Evolutionary conservation across 208 protist genomes (phyloP).

Genomic region (Lotmaria passim): DNA sequence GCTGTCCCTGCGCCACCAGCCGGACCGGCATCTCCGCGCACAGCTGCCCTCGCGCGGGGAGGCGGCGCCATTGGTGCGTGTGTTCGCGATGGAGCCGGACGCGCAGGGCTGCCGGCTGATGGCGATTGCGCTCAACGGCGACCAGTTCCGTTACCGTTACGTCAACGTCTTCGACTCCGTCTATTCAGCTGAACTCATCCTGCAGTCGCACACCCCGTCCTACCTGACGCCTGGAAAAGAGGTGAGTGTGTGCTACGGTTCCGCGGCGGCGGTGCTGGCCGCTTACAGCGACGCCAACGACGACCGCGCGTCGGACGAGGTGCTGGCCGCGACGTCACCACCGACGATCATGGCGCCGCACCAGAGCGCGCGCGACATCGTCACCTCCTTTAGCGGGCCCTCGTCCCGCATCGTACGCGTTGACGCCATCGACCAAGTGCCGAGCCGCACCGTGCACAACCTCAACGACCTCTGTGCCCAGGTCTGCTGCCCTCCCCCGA

Average conservation of each 20-base stretch:
- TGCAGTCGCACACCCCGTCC: constrained; percentile 61
- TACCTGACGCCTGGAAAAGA: constrained; percentile 49
- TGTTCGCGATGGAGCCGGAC: constrained; percentile 77
- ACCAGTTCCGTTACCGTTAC: constrained; percentile 87
- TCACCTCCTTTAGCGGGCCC: constrained; percentile 59
- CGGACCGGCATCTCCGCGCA: constrained; percentile 29
- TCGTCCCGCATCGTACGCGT: constrained; percentile 70
- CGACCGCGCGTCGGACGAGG: constrained; percentile 50
- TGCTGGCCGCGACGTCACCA: constrained; percentile 65
- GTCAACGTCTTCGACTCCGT: constrained; percentile 45
- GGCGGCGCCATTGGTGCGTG: constrained; percentile 42
- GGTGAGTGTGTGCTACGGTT: constrained; percentile 75
- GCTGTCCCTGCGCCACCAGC: constrained; percentile 47
- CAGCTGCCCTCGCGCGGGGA: constrained; percentile 9
- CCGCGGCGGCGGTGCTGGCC: constrained; percentile 49
- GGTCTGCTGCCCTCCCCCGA: constrained; percentile 52
- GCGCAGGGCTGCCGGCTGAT: constrained; percentile 74
- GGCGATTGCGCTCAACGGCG: constrained; percentile 71
- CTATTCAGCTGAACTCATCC: constrained; percentile 45
- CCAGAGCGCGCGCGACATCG: constrained; percentile 66
- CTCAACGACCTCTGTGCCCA: constrained; percentile 80
- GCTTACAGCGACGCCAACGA: constrained; percentile 44
- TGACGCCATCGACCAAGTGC: constrained; percentile 75
- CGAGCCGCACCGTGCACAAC: constrained; percentile 25
- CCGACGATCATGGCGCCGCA: constrained; percentile 69